Percentiles rank a stretch among this genome's conserved stretches.
Evolutionary conservation across 305 asterid genomes (phyloP).

Genomic region (Coffea humblotiana): DNA sequence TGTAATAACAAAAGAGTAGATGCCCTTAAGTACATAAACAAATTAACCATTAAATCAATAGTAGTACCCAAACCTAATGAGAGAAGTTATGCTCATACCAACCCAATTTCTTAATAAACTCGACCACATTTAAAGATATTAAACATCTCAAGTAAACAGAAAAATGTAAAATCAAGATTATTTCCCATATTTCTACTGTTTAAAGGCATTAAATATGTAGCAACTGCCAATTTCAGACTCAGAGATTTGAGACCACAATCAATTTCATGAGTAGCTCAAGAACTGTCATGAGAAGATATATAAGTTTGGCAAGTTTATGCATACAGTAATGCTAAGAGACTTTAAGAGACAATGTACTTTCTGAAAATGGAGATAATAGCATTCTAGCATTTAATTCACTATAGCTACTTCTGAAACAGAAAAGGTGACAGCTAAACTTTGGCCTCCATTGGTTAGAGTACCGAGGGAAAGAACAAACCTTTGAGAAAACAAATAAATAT

Average conservation of each 20-base stretch:
- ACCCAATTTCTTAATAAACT: not conserved
- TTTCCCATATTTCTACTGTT: not conserved
- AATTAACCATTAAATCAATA: not conserved
- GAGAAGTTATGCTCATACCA: not conserved
- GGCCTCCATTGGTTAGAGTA: not conserved
- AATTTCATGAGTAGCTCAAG: not conserved
- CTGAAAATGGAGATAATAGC: not conserved
- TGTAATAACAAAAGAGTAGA: not conserved
- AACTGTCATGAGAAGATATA: not conserved
- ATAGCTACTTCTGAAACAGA: not conserved
- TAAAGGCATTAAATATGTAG: not conserved
- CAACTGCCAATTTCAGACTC: not conserved
- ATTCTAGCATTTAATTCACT: constrained; percentile 1
- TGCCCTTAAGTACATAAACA: not conserved
- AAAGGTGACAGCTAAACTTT: not conserved
- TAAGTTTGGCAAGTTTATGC: not conserved
- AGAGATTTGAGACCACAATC: not conserved
- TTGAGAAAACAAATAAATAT: not conserved
- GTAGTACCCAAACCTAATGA: not conserved
- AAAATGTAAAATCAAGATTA: not conserved
- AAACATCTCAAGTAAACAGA: not conserved
- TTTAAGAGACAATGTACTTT: not conserved
- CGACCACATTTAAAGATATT: not conserved
- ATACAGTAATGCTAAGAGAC: not conserved
- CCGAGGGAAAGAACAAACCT: not conserved